phyloP scores from a whole-genome alignment of 2,329 filamentous ascomycete genomes.

The Cercospora janseana region DNA sequence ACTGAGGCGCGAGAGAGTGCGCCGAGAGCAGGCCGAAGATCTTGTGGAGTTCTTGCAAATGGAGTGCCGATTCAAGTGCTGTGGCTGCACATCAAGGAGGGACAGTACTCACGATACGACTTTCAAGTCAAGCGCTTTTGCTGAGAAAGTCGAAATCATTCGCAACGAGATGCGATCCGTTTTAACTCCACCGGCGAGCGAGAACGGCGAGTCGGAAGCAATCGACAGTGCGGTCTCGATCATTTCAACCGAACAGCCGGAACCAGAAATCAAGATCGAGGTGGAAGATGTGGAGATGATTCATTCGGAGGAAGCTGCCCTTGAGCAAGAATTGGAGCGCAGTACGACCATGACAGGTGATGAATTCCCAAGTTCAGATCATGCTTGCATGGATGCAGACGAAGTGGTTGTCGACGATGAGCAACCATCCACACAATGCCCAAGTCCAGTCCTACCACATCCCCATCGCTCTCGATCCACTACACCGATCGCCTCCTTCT shows the following conservation, averaged over 20 bases:
- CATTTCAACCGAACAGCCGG: constrained; percentile 6
- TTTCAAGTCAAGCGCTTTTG: constrained; percentile 15
- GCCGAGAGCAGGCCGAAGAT: constrained; percentile 68
- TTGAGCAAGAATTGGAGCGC: constrained; percentile 23
- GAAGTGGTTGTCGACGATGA: constrained; percentile 21
- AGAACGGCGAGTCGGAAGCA: constrained; percentile 51
- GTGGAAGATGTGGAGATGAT: constrained; percentile 21
- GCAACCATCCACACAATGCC: constrained; percentile 24
- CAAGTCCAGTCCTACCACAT: constrained; percentile 23
- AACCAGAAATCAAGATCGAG: constrained; percentile 17
- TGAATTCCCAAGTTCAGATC: constrained; percentile 13
- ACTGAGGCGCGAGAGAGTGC: constrained; percentile 53
- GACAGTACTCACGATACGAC: constrained; percentile 8
- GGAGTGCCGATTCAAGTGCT: constrained; percentile 68
- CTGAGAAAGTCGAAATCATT: constrained; percentile 24
- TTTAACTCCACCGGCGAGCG: constrained; percentile 62
- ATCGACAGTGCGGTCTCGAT: constrained; percentile 8
- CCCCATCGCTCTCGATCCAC: constrained; percentile 13
- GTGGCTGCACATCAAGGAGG: constrained; percentile 54
- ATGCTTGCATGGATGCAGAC: constrained; percentile 1
- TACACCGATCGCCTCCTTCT: constrained; percentile 2
- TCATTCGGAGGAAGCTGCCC: constrained; percentile 1
- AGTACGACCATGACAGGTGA: constrained; percentile 29
- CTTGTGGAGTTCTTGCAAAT: constrained; percentile 73
- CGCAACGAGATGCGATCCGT: constrained; percentile 36